These are phyloP conservation scores for Dioszegia crocea DNA, from an alignment of 768 basidiomycete genomes.

Conservation along the genomic window DNA sequence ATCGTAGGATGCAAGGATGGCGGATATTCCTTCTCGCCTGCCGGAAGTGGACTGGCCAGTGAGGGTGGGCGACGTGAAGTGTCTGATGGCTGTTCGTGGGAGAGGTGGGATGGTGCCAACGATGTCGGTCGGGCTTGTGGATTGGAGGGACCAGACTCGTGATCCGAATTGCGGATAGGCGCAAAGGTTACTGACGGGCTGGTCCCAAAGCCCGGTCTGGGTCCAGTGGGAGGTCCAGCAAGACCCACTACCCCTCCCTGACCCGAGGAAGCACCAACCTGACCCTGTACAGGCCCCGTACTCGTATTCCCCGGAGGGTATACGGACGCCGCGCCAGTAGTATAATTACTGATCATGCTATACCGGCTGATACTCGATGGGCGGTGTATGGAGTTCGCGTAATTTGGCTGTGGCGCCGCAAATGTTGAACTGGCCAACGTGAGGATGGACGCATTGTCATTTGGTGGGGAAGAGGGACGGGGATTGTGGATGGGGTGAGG, in stretches of 20 bases:
- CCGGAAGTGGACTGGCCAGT: neutral
- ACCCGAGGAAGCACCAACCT: neutral
- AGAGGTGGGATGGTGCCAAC: neutral
- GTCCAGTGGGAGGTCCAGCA: neutral
- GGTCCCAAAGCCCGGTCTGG: neutral
- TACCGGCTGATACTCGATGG: constrained; percentile 1
- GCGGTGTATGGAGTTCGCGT: neutral
- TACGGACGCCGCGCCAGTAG: neutral
- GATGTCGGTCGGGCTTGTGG: neutral
- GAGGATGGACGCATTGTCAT: constrained; percentile 85
- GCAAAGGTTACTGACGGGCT: constrained; percentile 7
- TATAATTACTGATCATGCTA: constrained; percentile 4
- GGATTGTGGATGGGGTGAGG: constrained; percentile 96
- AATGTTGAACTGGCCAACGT: constrained; percentile 93
- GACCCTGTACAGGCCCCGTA: no score
- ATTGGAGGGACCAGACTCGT: neutral
- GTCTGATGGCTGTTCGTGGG: neutral
- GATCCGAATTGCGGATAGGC: neutral
- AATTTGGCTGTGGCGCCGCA: constrained; percentile 50
- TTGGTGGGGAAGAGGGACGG: constrained; percentile 80
- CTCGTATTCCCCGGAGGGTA: no score
- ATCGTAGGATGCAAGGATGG: constrained; percentile 16
- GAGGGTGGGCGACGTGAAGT: neutral
- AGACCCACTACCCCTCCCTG: neutral
- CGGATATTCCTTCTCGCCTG: constrained; percentile 1